phyloP scores from a whole-genome alignment of 192 early-diverging fungal species.

The Backusella circina region DNA sequence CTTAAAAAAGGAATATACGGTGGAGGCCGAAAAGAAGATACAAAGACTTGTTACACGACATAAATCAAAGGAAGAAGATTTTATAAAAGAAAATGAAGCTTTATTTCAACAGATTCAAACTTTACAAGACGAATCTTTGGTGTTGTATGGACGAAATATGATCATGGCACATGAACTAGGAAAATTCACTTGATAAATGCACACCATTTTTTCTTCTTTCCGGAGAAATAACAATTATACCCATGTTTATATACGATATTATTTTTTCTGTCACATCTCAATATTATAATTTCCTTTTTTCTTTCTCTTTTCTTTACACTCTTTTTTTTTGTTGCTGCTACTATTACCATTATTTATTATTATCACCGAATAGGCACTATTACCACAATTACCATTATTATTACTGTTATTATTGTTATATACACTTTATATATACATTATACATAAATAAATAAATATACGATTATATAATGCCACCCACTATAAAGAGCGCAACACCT shows the following conservation, averaged over 20 bases:
- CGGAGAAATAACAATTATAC: conserved; percentile 11
- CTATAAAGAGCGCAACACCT: neutral
- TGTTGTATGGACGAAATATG: conserved; percentile 3
- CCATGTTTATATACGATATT: neutral
- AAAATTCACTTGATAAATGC: neutral
- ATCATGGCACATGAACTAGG: conserved; percentile 1
- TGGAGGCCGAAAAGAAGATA: neutral
- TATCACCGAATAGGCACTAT: neutral
- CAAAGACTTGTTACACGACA: neutral
- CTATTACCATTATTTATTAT: neutral
- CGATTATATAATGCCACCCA: conserved; percentile 6
- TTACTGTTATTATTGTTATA: neutral
- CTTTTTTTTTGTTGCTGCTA: too few species aligned
- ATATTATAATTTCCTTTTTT: neutral
- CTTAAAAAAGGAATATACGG: neutral
- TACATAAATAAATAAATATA: neutral
- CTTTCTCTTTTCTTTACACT: neutral
- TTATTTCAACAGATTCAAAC: neutral
- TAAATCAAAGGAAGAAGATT: neutral
- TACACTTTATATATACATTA: neutral
- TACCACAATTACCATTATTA: neutral
- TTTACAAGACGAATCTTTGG: neutral
- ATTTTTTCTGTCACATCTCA: neutral
- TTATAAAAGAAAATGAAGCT: neutral
- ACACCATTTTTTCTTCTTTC: neutral